A percentile compares a stretch with the other conserved stretches of the same genome.
Conservation (phyloP, 768 basidiomycete species). For the Lepiota brunneoincarnata region DNA sequence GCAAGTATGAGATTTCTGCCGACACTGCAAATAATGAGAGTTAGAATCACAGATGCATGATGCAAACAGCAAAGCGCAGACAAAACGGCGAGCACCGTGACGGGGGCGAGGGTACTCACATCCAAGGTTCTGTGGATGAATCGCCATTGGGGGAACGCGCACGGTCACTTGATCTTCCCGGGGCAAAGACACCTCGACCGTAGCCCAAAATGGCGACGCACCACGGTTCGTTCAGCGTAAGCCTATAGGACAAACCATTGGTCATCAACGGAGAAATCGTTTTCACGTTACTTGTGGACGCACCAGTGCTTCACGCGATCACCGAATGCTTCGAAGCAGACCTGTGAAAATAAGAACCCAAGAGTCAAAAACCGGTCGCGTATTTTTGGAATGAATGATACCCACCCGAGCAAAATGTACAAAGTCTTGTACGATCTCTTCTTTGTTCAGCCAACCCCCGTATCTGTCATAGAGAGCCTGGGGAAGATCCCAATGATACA, state of each 20-base stretch:
- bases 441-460: constrained; percentile 72
- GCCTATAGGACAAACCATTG: constrained; percentile 31
- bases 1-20: constrained; percentile 67
- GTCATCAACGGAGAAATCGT: constrained; percentile 20
- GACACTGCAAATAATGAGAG: constrained; percentile 42
- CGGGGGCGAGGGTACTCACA: constrained; percentile 41
- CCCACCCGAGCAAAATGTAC: constrained; percentile 53
- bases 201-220: constrained; percentile 70
- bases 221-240: constrained; percentile 80
- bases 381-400: constrained; percentile 18
- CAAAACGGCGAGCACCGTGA: constrained; percentile 16
- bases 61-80: not conserved
- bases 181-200: constrained; percentile 68
- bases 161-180: constrained; percentile 67
- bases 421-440: constrained; percentile 67
- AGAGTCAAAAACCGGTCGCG: constrained; percentile 7
- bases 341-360: constrained; percentile 27
- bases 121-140: constrained; percentile 67
- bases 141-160: constrained; percentile 56
- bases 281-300: constrained; percentile 6
- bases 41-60: constrained; percentile 9
- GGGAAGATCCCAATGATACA: constrained; percentile 82
- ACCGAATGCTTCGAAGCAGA: constrained; percentile 75
- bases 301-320: constrained; percentile 77
- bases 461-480: constrained; percentile 72